Base-by-base conservation (phyloP, 352 stramenopile genomes). In the Globisporangium emineosum region DNA sequence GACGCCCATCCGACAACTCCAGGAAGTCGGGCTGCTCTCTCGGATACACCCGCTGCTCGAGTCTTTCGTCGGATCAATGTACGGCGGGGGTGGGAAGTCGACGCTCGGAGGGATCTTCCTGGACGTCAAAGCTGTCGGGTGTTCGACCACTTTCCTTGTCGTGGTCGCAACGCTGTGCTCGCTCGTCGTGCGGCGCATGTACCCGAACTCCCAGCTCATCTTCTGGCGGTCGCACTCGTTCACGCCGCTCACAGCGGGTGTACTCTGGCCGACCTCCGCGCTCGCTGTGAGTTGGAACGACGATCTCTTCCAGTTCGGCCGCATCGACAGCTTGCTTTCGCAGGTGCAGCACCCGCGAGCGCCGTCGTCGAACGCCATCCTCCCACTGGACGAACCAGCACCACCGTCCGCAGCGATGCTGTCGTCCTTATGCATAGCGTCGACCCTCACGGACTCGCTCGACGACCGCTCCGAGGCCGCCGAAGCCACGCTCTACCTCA, bases 401-500 rank as follows among this genome's bases (percentile, higher is more conserved):
- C 29, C 17, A 43, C n/a, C n/a, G n/a, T 6, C n/a, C n/a, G 17
- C 8, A 47, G 9, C 10, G 13, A 10, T 19, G 13, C 21, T 32
- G 21, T 13, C 54, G 2, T 53, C 62, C 1, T 2, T n/a, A 2
- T 10, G 71, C 43, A 29, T 35, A 1, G 67, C 57, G 12, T 59
- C 52, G 4, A 52, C 42, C 7, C 33, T 40, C 33, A 33, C 35
- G 17, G 37, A 61, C n/a, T 42, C 49, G 60, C 51, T 57, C n/a
- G 63, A 3, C 62, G 52, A 64, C 64, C 66, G 43, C 19, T 55
- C 30, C 2, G 23, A 52, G 5, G 13, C n/a, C 5, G 27, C 51
- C 13, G 32, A 60, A 21, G 19, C 50, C 0, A 57, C 68, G n/a
- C 37, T 73, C 8, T 67, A 67, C 17, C 55, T 79, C 17, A 67